Evolutionary conservation across 495 filamentous ascomycete species (phyloP).

Genomic region (Echria macrotheca): DNA sequence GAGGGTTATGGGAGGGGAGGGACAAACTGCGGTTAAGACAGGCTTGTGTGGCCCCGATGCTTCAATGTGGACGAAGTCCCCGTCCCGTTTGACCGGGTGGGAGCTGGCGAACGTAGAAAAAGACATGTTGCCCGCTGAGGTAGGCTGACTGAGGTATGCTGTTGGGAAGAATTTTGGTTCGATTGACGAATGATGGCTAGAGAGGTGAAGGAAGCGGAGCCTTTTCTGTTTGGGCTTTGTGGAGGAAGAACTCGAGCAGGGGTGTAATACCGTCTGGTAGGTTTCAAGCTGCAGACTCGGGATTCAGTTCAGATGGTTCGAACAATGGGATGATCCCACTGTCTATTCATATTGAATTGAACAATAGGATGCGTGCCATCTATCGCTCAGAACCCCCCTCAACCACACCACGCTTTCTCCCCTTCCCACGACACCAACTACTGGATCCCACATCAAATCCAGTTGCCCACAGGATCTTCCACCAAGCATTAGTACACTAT

Average conservation of each 20-base stretch:
- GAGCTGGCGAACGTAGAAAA: slow-evolving; percentile 2
- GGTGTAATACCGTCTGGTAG: slow-evolving; percentile 1
- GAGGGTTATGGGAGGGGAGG: slow-evolving; percentile 2
- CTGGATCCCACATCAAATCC: background rate
- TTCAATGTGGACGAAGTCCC: slow-evolving; percentile 1
- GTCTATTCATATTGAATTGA: slow-evolving; percentile 2
- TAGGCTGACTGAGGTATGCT: slow-evolving; percentile 1
- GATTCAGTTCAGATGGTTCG: background rate
- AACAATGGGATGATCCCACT: background rate
- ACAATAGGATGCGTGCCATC: background rate
- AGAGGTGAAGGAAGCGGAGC: slow-evolving; percentile 1
- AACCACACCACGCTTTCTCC: background rate
- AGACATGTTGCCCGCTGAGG: slow-evolving; percentile 2
- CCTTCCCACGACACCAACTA: background rate
- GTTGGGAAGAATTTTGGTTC: slow-evolving; percentile 2
- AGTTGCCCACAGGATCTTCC: background rate
- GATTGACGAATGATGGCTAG: slow-evolving; percentile 6
- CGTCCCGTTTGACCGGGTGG: background rate
- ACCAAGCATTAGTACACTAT: background rate
- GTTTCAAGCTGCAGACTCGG: slow-evolving; percentile 2
- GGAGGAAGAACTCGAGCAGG: slow-evolving; percentile 6
- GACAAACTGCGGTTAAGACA: slow-evolving; percentile 6
- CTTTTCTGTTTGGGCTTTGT: slow-evolving; percentile 3
- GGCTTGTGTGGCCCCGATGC: slow-evolving; percentile 3
- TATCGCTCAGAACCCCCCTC: background rate